Conservation (phyloP, 2,329 filamentous ascomycete genomes). For the Trichoderma atroviride region DNA sequence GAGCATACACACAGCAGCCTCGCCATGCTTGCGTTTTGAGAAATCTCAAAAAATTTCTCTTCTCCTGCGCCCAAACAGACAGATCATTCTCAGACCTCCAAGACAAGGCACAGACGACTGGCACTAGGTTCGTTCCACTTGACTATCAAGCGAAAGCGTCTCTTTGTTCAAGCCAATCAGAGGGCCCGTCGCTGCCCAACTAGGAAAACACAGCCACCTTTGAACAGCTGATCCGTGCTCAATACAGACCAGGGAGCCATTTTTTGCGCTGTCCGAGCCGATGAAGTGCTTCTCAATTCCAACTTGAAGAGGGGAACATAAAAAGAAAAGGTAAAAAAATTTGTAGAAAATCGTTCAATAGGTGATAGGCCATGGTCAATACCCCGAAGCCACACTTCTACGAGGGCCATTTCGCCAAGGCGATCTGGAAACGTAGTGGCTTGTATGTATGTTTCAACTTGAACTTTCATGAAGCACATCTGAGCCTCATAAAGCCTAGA, state of each 20-base stretch:
- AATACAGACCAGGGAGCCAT: not conserved
- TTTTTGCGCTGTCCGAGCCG: not conserved
- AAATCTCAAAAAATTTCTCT: not conserved
- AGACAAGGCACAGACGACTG: not conserved
- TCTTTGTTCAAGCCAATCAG: not conserved
- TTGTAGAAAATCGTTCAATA: not conserved
- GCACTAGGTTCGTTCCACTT: not conserved
- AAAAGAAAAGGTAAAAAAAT: not conserved
- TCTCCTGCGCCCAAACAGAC: not conserved
- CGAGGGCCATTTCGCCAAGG: not conserved
- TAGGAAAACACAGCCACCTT: not conserved
- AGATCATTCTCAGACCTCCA: not conserved
- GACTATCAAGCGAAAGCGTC: not conserved
- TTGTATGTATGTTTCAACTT: no score
- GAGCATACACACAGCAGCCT: not conserved
- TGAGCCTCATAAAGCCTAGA: no score
- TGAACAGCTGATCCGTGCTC: constrained; percentile 4
- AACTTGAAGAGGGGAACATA: accelerated
- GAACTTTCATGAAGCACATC: no score
- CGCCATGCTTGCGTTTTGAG: not conserved
- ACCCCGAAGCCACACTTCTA: not conserved
- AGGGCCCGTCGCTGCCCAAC: not conserved
- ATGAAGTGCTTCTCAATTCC: not conserved
- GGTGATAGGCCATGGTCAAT: not conserved
- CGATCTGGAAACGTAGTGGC: not conserved